Evolutionary conservation across 305 asterid species (phyloP).

Genomic region (Rubia balearica): DNA sequence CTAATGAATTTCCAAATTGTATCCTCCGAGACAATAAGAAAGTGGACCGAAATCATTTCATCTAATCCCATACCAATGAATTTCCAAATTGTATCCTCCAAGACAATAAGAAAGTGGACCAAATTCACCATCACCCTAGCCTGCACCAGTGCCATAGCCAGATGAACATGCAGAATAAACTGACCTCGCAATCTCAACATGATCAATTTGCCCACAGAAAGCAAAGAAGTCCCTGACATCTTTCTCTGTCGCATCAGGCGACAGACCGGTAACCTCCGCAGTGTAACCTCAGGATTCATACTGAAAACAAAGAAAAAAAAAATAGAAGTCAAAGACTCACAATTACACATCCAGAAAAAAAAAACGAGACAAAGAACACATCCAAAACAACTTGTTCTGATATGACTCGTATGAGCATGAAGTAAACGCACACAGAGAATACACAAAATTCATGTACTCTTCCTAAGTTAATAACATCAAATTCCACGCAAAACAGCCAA

Average conservation of each 20-base stretch:
- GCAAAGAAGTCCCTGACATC: constrained; percentile 74
- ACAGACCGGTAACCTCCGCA: constrained; percentile 71
- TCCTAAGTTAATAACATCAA: background rate
- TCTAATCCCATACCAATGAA: background rate
- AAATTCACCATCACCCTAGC: background rate
- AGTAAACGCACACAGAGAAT: background rate
- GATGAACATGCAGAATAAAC: background rate
- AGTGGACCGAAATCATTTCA: background rate
- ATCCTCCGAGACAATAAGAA: background rate
- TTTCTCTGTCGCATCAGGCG: constrained; percentile 77
- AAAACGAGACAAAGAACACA: background rate
- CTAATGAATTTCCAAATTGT: background rate
- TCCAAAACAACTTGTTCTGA: background rate
- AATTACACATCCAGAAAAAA: no score
- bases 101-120: background rate
- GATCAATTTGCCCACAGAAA: constrained; percentile 85
- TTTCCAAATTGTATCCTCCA: background rate
- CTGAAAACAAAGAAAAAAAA: constrained; percentile 1
- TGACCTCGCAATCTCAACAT: constrained; percentile 83
- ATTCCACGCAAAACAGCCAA: background rate
- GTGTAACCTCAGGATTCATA: constrained; percentile 71
- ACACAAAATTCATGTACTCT: background rate
- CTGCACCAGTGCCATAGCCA: background rate
- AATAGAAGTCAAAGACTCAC: no score
- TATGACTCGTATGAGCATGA: background rate